phyloP scores from a whole-genome alignment of 805 yeast species.

The Phaffomyces antillensis region DNA sequence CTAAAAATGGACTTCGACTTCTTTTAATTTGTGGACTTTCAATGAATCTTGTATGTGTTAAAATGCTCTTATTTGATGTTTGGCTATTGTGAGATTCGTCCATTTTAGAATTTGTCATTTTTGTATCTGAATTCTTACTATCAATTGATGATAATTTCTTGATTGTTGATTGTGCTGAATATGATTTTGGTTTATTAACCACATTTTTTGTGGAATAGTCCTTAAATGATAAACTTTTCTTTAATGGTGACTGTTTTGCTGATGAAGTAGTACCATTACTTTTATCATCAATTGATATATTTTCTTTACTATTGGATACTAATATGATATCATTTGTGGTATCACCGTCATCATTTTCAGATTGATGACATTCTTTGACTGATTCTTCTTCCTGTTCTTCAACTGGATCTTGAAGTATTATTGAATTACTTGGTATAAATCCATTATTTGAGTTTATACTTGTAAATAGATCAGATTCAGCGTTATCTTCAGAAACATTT shows the following conservation, averaged over 20 bases:
- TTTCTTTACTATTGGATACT: constrained; percentile 18
- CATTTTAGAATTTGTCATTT: not conserved
- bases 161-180: not conserved
- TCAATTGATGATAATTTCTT: not conserved
- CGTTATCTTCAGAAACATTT: not conserved
- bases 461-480: too few species aligned
- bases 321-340: constrained; percentile 16
- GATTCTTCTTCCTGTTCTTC: constrained; percentile 3
- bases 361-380: not conserved
- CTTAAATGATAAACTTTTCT: not conserved
- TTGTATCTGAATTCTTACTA: too few species aligned
- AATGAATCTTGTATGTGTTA: constrained; percentile 15
- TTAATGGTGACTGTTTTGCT: not conserved
- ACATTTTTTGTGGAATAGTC: too few species aligned
- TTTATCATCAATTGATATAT: not conserved
- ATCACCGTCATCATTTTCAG: not conserved
- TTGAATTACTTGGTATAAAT: not conserved
- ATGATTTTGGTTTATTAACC: too few species aligned
- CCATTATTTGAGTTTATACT: not conserved
- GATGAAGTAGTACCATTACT: not conserved
- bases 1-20: constrained; percentile 22
- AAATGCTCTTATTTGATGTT: constrained; percentile 10
- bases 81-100: constrained; percentile 8
- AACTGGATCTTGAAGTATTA: not conserved
- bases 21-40: constrained; percentile 16